Evolutionary conservation across 305 asterid genomes (phyloP).

Genomic region (Solanum hybrid): DNA sequence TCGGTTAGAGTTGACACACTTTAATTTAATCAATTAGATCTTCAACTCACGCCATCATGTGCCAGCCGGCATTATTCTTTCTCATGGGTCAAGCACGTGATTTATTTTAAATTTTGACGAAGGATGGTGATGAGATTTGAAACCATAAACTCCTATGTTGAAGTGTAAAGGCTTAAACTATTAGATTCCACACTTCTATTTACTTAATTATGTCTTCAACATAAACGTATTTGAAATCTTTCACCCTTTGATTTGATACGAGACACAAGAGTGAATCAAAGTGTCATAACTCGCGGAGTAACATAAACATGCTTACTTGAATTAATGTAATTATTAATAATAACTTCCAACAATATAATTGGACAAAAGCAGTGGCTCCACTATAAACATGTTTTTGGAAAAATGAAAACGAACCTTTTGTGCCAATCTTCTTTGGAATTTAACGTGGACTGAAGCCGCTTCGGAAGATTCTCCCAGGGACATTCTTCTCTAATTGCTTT

Average conservation of each 20-base stretch:
- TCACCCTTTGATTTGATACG: neutral
- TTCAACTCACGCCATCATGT: neutral
- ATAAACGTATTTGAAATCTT: neutral
- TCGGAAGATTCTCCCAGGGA: slow-evolving; percentile 82
- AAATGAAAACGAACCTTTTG: slow-evolving; percentile 46
- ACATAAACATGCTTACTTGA: neutral
- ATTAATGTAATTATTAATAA: neutral
- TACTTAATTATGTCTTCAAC: neutral
- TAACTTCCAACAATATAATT: neutral
- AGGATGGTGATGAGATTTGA: neutral
- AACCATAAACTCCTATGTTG: neutral
- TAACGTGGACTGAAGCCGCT: slow-evolving; percentile 85
- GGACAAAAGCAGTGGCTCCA: neutral
- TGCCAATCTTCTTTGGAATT: slow-evolving; percentile 96
- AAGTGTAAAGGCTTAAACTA: neutral
- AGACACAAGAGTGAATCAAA: neutral
- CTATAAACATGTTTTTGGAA: neutral
- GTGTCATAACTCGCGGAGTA: neutral
- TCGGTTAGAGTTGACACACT: neutral
- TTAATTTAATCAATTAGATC: neutral
- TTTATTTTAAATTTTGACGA: neutral
- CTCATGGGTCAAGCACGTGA: neutral
- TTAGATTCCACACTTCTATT: neutral
- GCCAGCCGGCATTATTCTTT: neutral
- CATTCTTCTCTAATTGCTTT: slow-evolving; percentile 85